A percentile compares a stretch with the other conserved stretches of the same genome.
Evolutionary conservation across 805 yeast genomes (phyloP).

Genomic region (Candida alai): DNA sequence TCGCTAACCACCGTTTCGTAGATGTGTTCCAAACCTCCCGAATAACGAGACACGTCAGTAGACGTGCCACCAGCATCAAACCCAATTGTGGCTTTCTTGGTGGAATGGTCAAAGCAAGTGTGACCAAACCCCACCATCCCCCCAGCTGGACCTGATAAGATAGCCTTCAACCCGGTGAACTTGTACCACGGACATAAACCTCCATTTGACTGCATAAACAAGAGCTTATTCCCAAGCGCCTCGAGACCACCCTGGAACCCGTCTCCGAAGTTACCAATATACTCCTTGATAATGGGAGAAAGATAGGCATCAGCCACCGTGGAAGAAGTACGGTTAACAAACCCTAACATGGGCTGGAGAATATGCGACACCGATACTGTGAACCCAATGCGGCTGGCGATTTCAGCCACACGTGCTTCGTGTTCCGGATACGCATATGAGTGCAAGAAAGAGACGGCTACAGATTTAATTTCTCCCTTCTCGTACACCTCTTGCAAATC

Average conservation of each 20-base stretch:
- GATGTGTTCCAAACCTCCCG: conserved; percentile 39
- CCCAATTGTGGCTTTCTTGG: conserved; percentile 33
- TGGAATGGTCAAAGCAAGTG: conserved; percentile 57
- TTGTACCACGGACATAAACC: conserved; percentile 81
- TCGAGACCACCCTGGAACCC: conserved; percentile 41
- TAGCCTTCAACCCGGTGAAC: conserved; percentile 85
- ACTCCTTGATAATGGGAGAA: conserved; percentile 35
- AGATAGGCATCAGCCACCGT: conserved; percentile 44
- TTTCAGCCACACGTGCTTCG: conserved; percentile 30
- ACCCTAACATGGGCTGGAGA: conserved; percentile 42
- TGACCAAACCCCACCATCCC: conserved; percentile 92
- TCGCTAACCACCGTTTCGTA: conserved; percentile 44
- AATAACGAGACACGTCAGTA: conserved; percentile 42
- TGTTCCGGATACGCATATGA: conserved; percentile 40
- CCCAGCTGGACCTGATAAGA: conserved; percentile 95
- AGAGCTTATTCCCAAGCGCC: conserved; percentile 50
- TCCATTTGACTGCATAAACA: conserved; percentile 96
- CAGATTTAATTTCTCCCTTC: conserved; percentile 20
- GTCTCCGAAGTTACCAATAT: conserved; percentile 32
- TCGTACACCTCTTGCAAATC: conserved; percentile 24
- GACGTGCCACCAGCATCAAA: conserved; percentile 45
- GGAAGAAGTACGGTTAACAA: conserved; percentile 39
- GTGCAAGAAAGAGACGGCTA: conserved; percentile 39
- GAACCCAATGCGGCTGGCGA: conserved; percentile 36
- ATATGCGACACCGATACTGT: conserved; percentile 36